Conservation (phyloP, 2,329 filamentous ascomycete species). For the Scedosporium apiospermum region DNA sequence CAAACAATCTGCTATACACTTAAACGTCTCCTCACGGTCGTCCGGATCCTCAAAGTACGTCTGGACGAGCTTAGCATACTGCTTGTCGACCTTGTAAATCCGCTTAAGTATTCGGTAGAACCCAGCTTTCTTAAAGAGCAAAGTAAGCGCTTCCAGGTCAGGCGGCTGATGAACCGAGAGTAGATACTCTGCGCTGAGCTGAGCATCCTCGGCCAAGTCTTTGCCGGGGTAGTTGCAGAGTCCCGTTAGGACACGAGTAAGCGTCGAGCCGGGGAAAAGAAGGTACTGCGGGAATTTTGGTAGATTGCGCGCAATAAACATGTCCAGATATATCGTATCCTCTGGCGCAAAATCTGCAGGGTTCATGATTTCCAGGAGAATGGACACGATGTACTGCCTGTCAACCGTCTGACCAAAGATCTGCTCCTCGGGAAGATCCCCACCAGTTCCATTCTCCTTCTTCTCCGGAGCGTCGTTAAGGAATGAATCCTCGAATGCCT, state of each 20-base stretch:
- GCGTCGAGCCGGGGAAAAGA: slow-evolving; percentile 74
- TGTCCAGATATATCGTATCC: slow-evolving; percentile 91
- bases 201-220: slow-evolving; percentile 82
- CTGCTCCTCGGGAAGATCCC: slow-evolving; percentile 53
- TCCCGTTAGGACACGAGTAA: slow-evolving; percentile 71
- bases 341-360: slow-evolving; percentile 62
- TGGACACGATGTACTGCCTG: slow-evolving; percentile 85
- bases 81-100: slow-evolving; percentile 69
- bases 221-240: slow-evolving; percentile 76
- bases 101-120: slow-evolving; percentile 92
- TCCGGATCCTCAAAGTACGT: slow-evolving; percentile 80
- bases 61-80: slow-evolving; percentile 68
- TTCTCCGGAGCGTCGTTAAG: slow-evolving; percentile 70
- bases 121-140: slow-evolving; percentile 65
- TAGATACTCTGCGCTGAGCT: slow-evolving; percentile 93
- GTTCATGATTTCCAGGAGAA: slow-evolving; percentile 85
- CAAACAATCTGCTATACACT: slow-evolving; percentile 68
- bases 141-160: slow-evolving; percentile 65
- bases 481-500: slow-evolving; percentile 92
- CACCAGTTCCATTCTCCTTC: slow-evolving; percentile 40
- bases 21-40: slow-evolving; percentile 66
- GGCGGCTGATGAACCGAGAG: slow-evolving; percentile 89
- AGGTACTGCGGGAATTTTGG: slow-evolving; percentile 97
- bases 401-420: slow-evolving; percentile 66
- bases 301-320: slow-evolving; percentile 94